Evolutionary conservation across 805 yeast genomes (phyloP).

Genomic region (Wickerhamiella sorbophila): DNA sequence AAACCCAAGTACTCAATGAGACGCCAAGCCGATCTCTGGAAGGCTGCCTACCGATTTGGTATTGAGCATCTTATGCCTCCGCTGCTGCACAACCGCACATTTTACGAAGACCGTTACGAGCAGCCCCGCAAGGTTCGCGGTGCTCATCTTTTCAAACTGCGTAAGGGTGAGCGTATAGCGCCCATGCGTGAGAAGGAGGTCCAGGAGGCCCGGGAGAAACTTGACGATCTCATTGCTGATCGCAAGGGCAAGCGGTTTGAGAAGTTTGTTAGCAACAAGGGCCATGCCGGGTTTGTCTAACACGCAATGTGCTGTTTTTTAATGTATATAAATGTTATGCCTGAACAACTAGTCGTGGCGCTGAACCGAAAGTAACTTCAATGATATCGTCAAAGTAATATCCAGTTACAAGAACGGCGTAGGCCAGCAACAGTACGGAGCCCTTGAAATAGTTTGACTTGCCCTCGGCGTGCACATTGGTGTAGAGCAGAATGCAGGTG

Average conservation of each 20-base stretch:
- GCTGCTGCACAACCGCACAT: constrained; percentile 42
- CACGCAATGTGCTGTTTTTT: neutral
- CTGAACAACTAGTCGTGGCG: neutral
- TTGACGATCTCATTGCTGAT: constrained; percentile 51
- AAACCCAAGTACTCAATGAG: constrained; percentile 67
- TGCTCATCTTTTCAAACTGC: constrained; percentile 63
- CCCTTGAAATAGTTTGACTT: constrained; percentile 95
- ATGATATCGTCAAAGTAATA: constrained; percentile 50
- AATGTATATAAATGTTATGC: constrained; percentile 4
- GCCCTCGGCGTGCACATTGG: constrained; percentile 92
- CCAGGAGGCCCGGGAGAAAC: constrained; percentile 47
- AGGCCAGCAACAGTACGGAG: constrained; percentile 65
- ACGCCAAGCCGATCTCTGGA: constrained; percentile 70
- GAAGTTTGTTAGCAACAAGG: constrained; percentile 10
- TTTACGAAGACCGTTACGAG: constrained; percentile 65
- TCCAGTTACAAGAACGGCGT: constrained; percentile 62
- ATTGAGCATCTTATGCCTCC: constrained; percentile 63
- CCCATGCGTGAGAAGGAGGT: constrained; percentile 43
- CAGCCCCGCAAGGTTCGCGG: constrained; percentile 62
- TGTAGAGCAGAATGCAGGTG: constrained; percentile 74
- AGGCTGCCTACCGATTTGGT: constrained; percentile 72
- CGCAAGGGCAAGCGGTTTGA: constrained; percentile 39
- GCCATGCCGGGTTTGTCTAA: constrained; percentile 9
- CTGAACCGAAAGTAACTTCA: neutral
- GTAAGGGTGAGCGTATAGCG: constrained; percentile 56